Conservation (phyloP, 1,284 basidiomycete genomes). For the Pyrrhoderma noxium region DNA sequence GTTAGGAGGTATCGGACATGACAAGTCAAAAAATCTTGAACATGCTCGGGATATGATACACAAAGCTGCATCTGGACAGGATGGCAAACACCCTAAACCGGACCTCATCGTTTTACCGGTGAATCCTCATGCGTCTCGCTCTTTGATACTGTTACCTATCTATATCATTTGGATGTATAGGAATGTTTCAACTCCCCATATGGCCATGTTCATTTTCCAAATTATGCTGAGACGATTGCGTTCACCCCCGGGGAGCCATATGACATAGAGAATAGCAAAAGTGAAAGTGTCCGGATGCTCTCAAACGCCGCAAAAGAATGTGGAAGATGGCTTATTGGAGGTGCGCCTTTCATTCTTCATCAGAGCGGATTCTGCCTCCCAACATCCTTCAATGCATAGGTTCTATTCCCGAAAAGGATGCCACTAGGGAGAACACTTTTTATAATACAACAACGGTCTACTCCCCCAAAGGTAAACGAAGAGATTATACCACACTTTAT, state of each 20-base stretch:
- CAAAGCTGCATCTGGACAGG: conserved; percentile 49
- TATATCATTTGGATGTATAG: conserved; percentile 32
- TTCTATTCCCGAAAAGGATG: conserved; percentile 82
- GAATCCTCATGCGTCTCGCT: conserved; percentile 23
- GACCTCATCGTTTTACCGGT: conserved; percentile 87
- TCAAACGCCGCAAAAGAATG: conserved; percentile 76
- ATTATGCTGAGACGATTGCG: conserved; percentile 78
- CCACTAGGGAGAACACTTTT: conserved; percentile 50
- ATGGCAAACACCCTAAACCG: conserved; percentile 45
- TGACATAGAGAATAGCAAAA: conserved; percentile 49
- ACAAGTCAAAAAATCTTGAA: conserved; percentile 70
- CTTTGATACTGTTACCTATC: not conserved
- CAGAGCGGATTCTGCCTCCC: no score
- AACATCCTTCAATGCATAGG: conserved; percentile 40
- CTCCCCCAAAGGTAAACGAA: conserved; percentile 71
- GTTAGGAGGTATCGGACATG: conserved; percentile 59
- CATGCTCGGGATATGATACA: conserved; percentile 77
- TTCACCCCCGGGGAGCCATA: conserved; percentile 51
- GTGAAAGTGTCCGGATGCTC: conserved; percentile 79
- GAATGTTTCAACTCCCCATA: conserved; percentile 99
- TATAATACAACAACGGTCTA: conserved; percentile 94
- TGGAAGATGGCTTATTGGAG: conserved; percentile 88
- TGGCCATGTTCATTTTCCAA: conserved; percentile 77
- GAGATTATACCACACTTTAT: no score
- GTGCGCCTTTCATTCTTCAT: conserved; percentile 33